Evolutionary conservation across 2,329 filamentous ascomycete genomes (phyloP), one percentile per base, ranked within the genome.

Genomic region (Colletotrichum cuscutae): DNA sequence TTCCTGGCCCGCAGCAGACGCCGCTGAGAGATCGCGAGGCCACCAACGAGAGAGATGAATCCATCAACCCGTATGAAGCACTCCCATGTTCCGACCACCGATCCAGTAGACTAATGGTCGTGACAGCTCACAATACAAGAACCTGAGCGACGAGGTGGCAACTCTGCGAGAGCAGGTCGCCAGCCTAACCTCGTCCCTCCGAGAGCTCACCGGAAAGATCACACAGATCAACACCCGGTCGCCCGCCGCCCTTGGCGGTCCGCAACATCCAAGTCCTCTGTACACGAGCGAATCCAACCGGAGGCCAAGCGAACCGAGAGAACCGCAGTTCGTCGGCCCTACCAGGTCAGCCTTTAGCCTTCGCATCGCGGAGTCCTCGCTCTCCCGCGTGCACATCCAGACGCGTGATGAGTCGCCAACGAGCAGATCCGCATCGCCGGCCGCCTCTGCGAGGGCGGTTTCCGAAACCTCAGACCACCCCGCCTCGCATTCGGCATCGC

Each of bases 301-400:
- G 9, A 60, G 65, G 15, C 64, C 69, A 22, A 73, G 70, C 5
- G 78, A 76, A 6, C 80, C 82, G 0, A 78, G 79, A 22, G 76
- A 81, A 5, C 80, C 81, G 0, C 81, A 81, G 6, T 83, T 84
- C 42, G 78, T 84, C 19, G 82, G 82, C 0, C 80, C 82, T 1
- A 83, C 81, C 1, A 71, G 80, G 2, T 80, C 82, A 0, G 79
- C 79, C 0, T 84, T 79, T 65, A 79, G 81, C 2, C 76, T 84
- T 6, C 76, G 81, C 5, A 79, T 83, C 3, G 82, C 80, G 2
- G 80, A 83, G 53, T 76, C 77, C 0, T 82, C 82, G 0, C 74
- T 84, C 1, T 81, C 80, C 0, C 77, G 78, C 2, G 81, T 83
- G 79, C 82, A 80, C 5, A 81, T 83, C 0, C 79, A 80, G 0